These are phyloP conservation scores for Tylopilus balloui DNA, from an alignment of 768 basidiomycete species.

Conservation along the genomic window DNA sequence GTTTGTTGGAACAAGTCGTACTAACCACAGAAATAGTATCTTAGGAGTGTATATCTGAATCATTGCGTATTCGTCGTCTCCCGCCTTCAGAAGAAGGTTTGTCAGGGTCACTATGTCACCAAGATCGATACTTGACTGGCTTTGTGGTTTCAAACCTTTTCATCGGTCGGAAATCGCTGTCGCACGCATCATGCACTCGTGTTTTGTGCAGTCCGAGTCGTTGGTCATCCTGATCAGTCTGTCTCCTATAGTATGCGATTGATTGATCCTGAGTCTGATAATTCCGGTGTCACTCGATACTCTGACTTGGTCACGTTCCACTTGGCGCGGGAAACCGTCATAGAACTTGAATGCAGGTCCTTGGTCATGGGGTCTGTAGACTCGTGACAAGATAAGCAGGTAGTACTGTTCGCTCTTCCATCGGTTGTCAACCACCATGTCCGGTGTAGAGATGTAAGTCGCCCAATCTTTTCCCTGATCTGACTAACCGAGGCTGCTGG, in stretches of 20 bases:
- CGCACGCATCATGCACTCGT: no score
- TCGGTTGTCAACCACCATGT: conserved; percentile 35
- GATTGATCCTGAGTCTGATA: neutral
- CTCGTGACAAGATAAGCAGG: no score
- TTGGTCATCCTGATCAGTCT: no score
- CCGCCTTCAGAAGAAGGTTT: no score
- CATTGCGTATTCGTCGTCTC: no score
- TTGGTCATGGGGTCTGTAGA: neutral
- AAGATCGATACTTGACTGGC: no score
- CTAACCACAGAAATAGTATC: neutral
- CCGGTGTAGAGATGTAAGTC: conserved; percentile 58
- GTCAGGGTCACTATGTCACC: no score
- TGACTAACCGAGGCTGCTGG: neutral
- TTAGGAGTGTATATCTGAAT: neutral
- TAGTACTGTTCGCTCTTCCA: no score
- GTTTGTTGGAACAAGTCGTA: neutral
- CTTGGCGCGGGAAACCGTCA: neutral
- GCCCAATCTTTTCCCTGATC: neutral
- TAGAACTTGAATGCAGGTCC: neutral
- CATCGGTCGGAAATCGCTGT: no score
- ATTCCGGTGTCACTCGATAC: no score
- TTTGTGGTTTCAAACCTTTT: no score
- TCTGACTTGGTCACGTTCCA: neutral
- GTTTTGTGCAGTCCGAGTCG: no score
- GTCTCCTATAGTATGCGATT: neutral